phyloP scores from a whole-genome alignment of 169 alveolate genomes.

The Eimeria falciformis region DNA sequence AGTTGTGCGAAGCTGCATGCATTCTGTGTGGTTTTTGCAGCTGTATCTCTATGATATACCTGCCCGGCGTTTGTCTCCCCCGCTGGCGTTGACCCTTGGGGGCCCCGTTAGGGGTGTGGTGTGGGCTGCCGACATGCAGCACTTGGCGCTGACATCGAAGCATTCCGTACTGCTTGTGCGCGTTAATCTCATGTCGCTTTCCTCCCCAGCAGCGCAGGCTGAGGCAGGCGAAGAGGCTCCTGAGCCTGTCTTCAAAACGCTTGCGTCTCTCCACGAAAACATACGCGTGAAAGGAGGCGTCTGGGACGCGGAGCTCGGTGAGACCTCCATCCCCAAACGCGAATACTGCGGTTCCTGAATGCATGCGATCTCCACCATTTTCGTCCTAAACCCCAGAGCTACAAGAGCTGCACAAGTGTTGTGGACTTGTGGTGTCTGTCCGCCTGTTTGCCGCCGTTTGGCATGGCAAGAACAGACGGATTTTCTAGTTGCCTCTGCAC shows the following conservation, averaged over 20 bases:
- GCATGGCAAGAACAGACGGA: neutral
- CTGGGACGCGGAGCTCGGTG: conserved; percentile 84
- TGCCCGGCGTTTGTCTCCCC: conserved; percentile 69
- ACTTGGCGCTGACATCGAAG: conserved; percentile 82
- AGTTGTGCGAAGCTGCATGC: too few species aligned
- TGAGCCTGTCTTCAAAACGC: conserved; percentile 76
- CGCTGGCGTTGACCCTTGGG: conserved; percentile 47
- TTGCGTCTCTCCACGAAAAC: conserved; percentile 83
- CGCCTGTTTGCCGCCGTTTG: neutral
- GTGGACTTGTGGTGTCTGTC: neutral
- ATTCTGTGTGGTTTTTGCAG: too few species aligned
- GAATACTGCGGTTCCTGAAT: neutral
- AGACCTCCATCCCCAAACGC: too few species aligned
- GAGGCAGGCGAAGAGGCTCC: conserved; percentile 14
- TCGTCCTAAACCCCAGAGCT: neutral
- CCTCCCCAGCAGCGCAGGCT: conserved; percentile 49
- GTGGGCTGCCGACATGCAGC: conserved; percentile 81
- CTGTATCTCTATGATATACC: conserved; percentile 70
- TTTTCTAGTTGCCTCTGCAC: neutral
- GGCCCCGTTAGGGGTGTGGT: conserved; percentile 78
- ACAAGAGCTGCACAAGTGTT: neutral
- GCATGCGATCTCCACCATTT: neutral
- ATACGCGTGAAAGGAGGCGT: conserved; percentile 85
- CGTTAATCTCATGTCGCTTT: conserved; percentile 52
- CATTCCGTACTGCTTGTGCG: conserved; percentile 76